A percentile compares a stretch with the other conserved stretches of the same genome.
phyloP scores from a whole-genome alignment of 208 protist species.

The Trypanosoma rangeli region DNA sequence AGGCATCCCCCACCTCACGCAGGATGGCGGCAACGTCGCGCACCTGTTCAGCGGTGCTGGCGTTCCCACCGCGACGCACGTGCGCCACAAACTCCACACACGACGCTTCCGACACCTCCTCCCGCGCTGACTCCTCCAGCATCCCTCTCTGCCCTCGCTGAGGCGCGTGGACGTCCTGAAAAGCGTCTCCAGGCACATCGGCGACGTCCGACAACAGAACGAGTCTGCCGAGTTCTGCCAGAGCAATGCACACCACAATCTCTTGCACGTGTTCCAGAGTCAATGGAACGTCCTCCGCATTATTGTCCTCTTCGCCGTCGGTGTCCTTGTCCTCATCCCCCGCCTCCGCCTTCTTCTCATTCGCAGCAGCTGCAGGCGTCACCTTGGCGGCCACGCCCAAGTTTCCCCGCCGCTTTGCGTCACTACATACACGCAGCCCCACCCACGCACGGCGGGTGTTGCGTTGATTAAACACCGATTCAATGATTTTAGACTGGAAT shows the following conservation, averaged over 20 bases:
- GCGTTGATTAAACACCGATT: constrained; percentile 1
- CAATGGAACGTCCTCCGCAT: constrained; percentile 4
- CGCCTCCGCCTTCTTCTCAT: neutral
- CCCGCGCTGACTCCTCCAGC: neutral
- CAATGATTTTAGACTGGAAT: neutral
- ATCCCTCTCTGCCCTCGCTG: neutral
- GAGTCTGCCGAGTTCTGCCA: constrained; percentile 14
- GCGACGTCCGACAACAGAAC: neutral
- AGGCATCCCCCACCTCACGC: constrained; percentile 4
- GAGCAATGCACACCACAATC: constrained; percentile 21
- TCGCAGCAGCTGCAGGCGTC: neutral
- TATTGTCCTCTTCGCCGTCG: neutral
- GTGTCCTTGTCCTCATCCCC: neutral
- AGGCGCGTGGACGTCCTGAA: neutral
- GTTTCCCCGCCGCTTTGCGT: neutral
- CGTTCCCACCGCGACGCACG: neutral
- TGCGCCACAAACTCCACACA: neutral
- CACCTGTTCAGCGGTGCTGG: constrained; percentile 10
- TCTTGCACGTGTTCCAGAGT: constrained; percentile 7
- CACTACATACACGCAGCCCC: neutral
- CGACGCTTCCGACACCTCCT: neutral
- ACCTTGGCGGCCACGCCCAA: neutral
- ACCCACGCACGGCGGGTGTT: constrained; percentile 2
- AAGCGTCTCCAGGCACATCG: neutral
- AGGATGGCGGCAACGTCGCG: constrained; percentile 18